Evolutionary conservation across 2,329 filamentous ascomycete genomes (phyloP).

Genomic region (Arachnomyces sp.): DNA sequence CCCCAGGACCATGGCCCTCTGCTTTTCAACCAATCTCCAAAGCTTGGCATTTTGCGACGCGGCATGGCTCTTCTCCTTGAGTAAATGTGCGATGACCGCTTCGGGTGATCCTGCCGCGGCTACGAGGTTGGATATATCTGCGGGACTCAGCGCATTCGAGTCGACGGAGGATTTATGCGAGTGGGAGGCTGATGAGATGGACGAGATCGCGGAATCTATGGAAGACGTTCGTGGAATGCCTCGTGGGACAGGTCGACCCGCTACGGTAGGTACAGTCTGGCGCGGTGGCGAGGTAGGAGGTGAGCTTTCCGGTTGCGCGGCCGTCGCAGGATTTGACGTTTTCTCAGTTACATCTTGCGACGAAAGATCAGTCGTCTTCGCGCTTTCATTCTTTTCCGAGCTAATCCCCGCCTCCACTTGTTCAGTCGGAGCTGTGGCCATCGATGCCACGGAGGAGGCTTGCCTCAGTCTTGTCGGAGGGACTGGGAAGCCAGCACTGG

Average conservation of each 20-base stretch:
- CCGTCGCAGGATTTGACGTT: not conserved
- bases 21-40: conserved; percentile 94
- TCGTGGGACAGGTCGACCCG: conserved; percentile 25
- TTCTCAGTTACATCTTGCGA: conserved; percentile 1
- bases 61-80: conserved; percentile 86
- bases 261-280: conserved; percentile 12
- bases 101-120: conserved; percentile 81
- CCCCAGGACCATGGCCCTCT: conserved; percentile 84
- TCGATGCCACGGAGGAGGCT: conserved; percentile 12
- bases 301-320: no score
- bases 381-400: conserved; percentile 9
- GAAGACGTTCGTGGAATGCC: conserved; percentile 65
- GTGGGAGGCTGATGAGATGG: conserved; percentile 54
- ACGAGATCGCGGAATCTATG: conserved; percentile 87
- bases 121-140: conserved; percentile 72
- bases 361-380: not conserved
- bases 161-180: conserved; percentile 53
- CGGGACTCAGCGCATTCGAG: conserved; percentile 46
- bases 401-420: conserved; percentile 16
- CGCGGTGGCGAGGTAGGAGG: conserved; percentile 6
- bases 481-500: conserved; percentile 24
- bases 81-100: conserved; percentile 74
- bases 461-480: conserved; percentile 18
- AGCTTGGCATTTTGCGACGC: conserved; percentile 84
- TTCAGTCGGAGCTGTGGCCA: conserved; percentile 13